Evolutionary conservation across 306 rosid genomes (phyloP), one percentile per base, ranked within the genome.

Genomic region (Bauhinia variegata): DNA sequence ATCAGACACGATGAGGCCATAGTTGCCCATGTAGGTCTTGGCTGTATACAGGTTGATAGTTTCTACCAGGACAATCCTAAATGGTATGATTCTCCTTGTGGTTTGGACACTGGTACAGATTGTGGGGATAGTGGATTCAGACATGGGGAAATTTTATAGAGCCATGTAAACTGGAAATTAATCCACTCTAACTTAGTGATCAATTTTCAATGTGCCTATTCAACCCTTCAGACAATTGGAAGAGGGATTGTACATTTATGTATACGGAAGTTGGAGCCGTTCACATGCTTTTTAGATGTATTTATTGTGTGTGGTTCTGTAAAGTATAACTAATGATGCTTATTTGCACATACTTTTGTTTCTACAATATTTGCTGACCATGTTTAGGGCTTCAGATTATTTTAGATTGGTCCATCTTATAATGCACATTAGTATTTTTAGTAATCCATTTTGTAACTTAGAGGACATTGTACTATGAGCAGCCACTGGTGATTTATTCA

Each of bases 81-180:
- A 79, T 95, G 99, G 99, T 95, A 85, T 53, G 99, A 95, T 83
- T 90, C 97, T 80, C 97, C 99, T 62, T 95, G 99, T 80, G 92
- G 87, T 59, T 81, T 95, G 86, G 96, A 91, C 81, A 80, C 96
- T 12, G 79, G 81, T 75, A 82, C 92, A 30, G 97, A 90, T 72
- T 95, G 97, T 60, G 97, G 86, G 67, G 97, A 95, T 77, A 78
- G 84, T 75, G 89, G 84, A 74, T 89, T 93, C 76, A 82, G 85
- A 77, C 93, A 86, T 50, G 99, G 86, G 60, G 99, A 84, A 79
- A 89, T 93, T 82, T 89, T 88, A 60, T 93, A 89, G 80, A 63
- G 75, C 75, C 83, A 77, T 68, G 75, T 74, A 43, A 77, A 77
- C 68, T 77, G 19, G 39, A 46, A 49, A 67, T 62, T 75, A 63